Conservation (phyloP, 2,329 filamentous ascomycete genomes). For the Phoma sp. region DNA sequence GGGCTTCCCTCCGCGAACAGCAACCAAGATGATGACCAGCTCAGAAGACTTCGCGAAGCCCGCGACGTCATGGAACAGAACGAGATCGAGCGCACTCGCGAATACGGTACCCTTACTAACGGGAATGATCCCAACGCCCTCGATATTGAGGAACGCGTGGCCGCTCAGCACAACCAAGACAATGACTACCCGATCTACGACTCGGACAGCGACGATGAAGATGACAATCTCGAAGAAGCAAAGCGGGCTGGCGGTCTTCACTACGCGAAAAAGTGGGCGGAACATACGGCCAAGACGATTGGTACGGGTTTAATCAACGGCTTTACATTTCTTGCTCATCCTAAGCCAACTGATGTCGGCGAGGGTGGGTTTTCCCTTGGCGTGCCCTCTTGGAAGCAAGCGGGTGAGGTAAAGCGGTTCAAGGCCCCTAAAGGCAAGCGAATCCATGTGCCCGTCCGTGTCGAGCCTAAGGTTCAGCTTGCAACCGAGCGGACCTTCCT, state of each 20-base stretch:
- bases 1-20: slow-evolving; percentile 34
- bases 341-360: slow-evolving; percentile 53
- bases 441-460: slow-evolving; percentile 93
- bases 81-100: slow-evolving; percentile 55
- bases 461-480: slow-evolving; percentile 98
- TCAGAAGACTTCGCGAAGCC: slow-evolving; percentile 57
- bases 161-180: slow-evolving; percentile 66
- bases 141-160: slow-evolving; percentile 86
- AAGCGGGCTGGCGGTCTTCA: slow-evolving; percentile 75
- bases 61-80: slow-evolving; percentile 59
- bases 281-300: slow-evolving; percentile 57
- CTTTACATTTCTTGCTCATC: slow-evolving; percentile 45
- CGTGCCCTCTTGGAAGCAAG: slow-evolving; percentile 50
- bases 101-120: slow-evolving; percentile 53
- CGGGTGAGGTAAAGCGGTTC: slow-evolving; percentile 57
- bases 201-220: slow-evolving; percentile 82
- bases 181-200: slow-evolving; percentile 90
- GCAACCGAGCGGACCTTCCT: slow-evolving; percentile 95
- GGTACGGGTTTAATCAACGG: slow-evolving; percentile 42
- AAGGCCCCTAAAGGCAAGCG: slow-evolving; percentile 78
- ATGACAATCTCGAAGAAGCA: slow-evolving; percentile 77
- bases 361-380: slow-evolving; percentile 50
- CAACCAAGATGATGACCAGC: slow-evolving; percentile 52
- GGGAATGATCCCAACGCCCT: slow-evolving; percentile 53
- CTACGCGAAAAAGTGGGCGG: slow-evolving; percentile 66